Percentiles rank a stretch among this genome's conserved stretches.
These are phyloP conservation scores for Leptographium galeiforme DNA, from an alignment of 2,329 filamentous ascomycete species.

Conservation along the genomic window DNA sequence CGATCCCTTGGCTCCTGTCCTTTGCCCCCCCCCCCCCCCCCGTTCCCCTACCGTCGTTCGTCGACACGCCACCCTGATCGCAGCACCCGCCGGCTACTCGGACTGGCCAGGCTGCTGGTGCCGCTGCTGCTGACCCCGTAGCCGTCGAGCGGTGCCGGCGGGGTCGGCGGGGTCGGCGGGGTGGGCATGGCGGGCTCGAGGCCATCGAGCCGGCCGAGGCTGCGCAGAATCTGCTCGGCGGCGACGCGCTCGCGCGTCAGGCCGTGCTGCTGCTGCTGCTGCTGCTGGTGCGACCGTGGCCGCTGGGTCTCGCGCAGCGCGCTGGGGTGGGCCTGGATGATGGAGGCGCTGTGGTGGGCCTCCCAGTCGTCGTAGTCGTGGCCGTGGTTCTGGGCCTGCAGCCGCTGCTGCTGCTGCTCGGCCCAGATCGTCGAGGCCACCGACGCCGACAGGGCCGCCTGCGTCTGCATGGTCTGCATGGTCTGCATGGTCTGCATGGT, in stretches of 20 bases:
- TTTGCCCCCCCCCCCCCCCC: no score
- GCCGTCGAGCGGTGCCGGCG: no score
- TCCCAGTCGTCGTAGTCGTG: conserved; percentile 16
- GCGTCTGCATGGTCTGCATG: conserved; percentile 30
- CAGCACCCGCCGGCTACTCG: background rate
- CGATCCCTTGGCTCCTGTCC: no score
- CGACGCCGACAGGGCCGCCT: background rate
- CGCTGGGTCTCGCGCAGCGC: conserved; percentile 23
- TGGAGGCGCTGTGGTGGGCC: background rate
- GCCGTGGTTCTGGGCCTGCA: conserved; percentile 12
- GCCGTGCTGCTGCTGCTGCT: conserved; percentile 11
- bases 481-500: conserved; percentile 24
- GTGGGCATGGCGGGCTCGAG: background rate
- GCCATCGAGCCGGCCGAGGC: background rate
- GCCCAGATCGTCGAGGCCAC: background rate
- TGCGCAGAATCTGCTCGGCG: conserved; percentile 1
- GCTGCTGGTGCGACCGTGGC: conserved; percentile 18
- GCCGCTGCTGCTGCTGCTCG: background rate
- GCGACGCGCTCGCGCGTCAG: background rate
- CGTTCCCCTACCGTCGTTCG: background rate
- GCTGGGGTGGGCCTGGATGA: conserved; percentile 21
- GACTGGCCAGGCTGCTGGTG: background rate
- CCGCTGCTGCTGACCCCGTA: background rate
- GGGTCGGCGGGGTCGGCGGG: no score
- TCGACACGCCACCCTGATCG: background rate